Evolutionary conservation across 495 filamentous ascomycete genomes (phyloP).

Genomic region (Bryoglossum gracile): DNA sequence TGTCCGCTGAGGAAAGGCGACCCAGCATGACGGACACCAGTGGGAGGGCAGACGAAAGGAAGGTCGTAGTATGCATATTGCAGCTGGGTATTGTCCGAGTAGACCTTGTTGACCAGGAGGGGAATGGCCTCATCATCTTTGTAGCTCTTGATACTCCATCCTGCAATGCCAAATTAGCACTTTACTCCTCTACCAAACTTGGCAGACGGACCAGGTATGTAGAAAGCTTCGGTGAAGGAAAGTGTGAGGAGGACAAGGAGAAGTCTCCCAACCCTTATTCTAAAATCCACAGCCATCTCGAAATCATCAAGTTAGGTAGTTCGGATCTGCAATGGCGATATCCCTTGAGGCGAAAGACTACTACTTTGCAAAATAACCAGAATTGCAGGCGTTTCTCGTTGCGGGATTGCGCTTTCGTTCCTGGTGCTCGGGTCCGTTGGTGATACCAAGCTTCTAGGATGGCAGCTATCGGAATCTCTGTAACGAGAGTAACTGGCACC

Average conservation of each 20-base stretch:
- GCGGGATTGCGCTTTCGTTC: no score
- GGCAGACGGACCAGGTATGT: conserved; percentile 60
- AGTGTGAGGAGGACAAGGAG: conserved; percentile 33
- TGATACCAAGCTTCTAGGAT: no score
- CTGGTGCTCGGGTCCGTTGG: no score
- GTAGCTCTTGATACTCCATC: conserved; percentile 76
- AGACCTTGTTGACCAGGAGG: conserved; percentile 90
- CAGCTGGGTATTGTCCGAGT: conserved; percentile 84
- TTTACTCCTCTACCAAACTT: conserved; percentile 11
- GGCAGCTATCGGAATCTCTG: no score
- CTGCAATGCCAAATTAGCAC: conserved; percentile 29
- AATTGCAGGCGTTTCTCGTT: neutral
- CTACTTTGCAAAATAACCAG: neutral
- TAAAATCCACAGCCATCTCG: conserved; percentile 28
- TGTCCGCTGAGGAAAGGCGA: conserved; percentile 71
- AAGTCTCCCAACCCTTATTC: conserved; percentile 27
- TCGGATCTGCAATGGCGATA: neutral
- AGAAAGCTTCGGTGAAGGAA: conserved; percentile 54
- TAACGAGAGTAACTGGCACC: conserved; percentile 57
- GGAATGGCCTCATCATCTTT: conserved; percentile 73
- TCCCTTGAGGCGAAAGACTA: neutral
- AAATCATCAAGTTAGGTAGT: neutral
- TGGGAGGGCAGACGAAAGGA: conserved; percentile 84
- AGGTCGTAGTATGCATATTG: conserved; percentile 94
- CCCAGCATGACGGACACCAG: conserved; percentile 58